Evolutionary conservation across 345 rosid genomes (phyloP).

Genomic region (Pugionium cornutum): DNA sequence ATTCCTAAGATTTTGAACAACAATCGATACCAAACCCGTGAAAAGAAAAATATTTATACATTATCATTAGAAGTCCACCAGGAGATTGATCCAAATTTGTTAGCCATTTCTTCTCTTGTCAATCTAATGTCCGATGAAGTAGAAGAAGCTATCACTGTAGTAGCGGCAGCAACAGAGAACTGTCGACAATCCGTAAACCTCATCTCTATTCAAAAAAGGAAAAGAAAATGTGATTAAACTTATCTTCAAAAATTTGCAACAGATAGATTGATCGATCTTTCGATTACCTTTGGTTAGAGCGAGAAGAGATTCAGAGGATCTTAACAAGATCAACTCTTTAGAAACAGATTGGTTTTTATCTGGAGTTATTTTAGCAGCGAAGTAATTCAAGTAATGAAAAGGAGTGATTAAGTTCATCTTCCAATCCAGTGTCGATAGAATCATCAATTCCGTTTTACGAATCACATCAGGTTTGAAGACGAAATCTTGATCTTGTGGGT

Average conservation of each 20-base stretch:
- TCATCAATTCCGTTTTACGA: conserved; percentile 67
- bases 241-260: not conserved
- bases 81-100: conserved; percentile 52
- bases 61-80: conserved; percentile 52
- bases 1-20: conserved; percentile 6
- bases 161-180: conserved; percentile 75
- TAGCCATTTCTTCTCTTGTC: conserved; percentile 55
- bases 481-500: conserved; percentile 47
- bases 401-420: conserved; percentile 71
- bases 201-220: conserved; percentile 48
- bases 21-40: not conserved
- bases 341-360: conserved; percentile 25
- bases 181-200: conserved; percentile 65
- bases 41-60: conserved; percentile 37
- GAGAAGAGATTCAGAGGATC: conserved; percentile 54
- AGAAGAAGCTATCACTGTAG: conserved; percentile 65
- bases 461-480: conserved; percentile 55
- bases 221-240: not conserved
- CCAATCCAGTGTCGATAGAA: conserved; percentile 75
- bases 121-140: conserved; percentile 40
- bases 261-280: too few species aligned
- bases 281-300: conserved; percentile 56
- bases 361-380: conserved; percentile 46
- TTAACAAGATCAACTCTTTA: conserved; percentile 44
- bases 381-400: conserved; percentile 64